Conservation (phyloP, 2,329 filamentous ascomycete genomes). For the Venturiaceae sp. region DNA sequence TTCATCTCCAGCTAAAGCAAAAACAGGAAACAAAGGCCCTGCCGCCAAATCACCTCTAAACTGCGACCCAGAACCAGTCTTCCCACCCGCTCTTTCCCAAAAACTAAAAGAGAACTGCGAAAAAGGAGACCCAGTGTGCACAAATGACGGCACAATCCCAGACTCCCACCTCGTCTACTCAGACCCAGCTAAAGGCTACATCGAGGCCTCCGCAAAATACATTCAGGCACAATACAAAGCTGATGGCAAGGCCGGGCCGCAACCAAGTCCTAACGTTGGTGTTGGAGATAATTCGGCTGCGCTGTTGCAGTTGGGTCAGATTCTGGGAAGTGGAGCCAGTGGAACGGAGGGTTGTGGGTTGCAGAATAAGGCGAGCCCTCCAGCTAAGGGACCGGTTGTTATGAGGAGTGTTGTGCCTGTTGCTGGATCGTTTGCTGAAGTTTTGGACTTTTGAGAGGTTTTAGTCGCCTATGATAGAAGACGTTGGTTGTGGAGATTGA, state of each 20-base stretch:
- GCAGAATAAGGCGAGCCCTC: background rate
- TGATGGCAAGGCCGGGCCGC: background rate
- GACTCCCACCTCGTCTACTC: slow-evolving; percentile 1
- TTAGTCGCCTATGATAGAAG: too few species aligned
- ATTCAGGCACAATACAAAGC: background rate
- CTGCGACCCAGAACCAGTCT: background rate
- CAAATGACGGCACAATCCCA: background rate
- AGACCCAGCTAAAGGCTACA: background rate
- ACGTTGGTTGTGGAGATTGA: too few species aligned
- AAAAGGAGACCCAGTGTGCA: background rate
- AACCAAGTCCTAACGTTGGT: slow-evolving; percentile 4
- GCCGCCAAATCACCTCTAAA: background rate
- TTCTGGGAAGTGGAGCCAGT: background rate
- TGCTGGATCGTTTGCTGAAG: background rate
- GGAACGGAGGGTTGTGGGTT: background rate
- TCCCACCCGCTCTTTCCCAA: background rate
- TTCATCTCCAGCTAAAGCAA: background rate
- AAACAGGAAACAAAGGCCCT: background rate
- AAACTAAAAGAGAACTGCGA: slow-evolving; percentile 8
- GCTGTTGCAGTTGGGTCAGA: background rate
- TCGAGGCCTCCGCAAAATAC: background rate
- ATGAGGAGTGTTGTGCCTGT: background rate
- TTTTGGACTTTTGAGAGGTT: background rate
- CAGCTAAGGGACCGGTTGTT: background rate
- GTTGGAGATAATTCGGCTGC: background rate